Evolutionary conservation across 2,329 filamentous ascomycete genomes (phyloP), one percentile per base, ranked within the genome.

Genomic region (Chaetomium sp.): DNA sequence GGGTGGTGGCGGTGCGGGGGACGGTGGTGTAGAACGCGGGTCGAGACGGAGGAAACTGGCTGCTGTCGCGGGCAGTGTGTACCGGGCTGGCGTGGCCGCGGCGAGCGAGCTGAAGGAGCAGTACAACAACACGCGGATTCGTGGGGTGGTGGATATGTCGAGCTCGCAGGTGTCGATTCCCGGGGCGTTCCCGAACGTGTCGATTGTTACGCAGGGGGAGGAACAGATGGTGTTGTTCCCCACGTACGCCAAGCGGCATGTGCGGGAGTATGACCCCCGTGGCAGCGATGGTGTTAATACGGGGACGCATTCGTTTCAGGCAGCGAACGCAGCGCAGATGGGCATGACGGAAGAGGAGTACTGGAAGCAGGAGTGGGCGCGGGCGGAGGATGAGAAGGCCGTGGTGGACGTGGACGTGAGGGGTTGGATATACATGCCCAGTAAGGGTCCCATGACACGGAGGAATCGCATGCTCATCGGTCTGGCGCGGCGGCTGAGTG

Each of bases 221-320:
- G 91, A 96, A 69, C 89, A 97, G 73, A 89, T 99, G 85, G 83
- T 99, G 8, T 70, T 99, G 32, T 99, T 99, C 64, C 94, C 94
- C 0, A 96, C 90, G 52, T 99, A 99, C 69, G 90, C 89, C 7
- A 85, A 91, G 67, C 79, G 79, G 58, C 87, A 95, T 68, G 70
- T 81, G 37, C 86, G 78, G 57, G 85, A 92, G 69, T 27, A 27
- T 27, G 19, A 27, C 19, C 71, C 79, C 33, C 41, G 85, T 32
- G 41, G 85, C 72, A 67, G 69, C 71, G 60, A 70, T 70, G 71
- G 71, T 62, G 63, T 61, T 53, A 61, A 65, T 35, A 59, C 62
- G 36, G 68, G 60, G 44, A 71, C 67, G 35, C 63, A 66, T 61
- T 66, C 27, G 68, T 72, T 54, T 66, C 74, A 59, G 64, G 71